Conservation (phyloP, 176 grass and related monocot species). For the Aegilops umbellulata region DNA sequence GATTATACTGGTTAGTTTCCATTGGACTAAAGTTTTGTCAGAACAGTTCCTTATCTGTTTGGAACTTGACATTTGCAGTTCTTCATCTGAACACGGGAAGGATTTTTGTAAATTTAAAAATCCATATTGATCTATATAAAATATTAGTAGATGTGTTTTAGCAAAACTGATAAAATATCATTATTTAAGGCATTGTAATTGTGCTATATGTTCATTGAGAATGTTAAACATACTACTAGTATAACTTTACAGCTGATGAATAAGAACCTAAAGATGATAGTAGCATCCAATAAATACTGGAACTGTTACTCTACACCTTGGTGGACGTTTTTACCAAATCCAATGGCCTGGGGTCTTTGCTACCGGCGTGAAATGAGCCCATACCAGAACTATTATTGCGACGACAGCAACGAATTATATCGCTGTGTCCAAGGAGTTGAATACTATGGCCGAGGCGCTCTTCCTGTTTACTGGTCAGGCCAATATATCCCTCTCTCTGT, state of each 20-base stretch:
- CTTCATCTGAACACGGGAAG: not conserved
- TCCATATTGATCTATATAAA: not conserved
- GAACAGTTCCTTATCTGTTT: not conserved
- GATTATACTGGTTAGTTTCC: too few species aligned
- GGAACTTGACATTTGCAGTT: not conserved
- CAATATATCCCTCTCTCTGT: not conserved
- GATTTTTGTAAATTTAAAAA: not conserved
- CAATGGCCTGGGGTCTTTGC: conserved; percentile 70
- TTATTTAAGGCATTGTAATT: not conserved
- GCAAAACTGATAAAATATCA: too few species aligned
- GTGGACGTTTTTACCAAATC: conserved; percentile 54
- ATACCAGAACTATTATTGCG: conserved; percentile 55
- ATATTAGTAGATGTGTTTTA: too few species aligned
- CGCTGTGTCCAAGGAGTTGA: conserved; percentile 57
- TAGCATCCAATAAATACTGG: not conserved
- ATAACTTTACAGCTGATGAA: too few species aligned
- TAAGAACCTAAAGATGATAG: too few species aligned
- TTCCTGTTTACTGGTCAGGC: conserved; percentile 69
- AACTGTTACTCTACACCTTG: not conserved
- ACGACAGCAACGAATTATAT: conserved; percentile 45
- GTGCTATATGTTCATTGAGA: not conserved
- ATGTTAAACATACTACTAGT: too few species aligned
- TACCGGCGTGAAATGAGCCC: conserved; percentile 81
- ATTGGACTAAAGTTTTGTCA: not conserved
- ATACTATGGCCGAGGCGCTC: conserved; percentile 79